Evolutionary conservation across 805 yeast species (phyloP).

Genomic region (Debaryomyces maramus): DNA sequence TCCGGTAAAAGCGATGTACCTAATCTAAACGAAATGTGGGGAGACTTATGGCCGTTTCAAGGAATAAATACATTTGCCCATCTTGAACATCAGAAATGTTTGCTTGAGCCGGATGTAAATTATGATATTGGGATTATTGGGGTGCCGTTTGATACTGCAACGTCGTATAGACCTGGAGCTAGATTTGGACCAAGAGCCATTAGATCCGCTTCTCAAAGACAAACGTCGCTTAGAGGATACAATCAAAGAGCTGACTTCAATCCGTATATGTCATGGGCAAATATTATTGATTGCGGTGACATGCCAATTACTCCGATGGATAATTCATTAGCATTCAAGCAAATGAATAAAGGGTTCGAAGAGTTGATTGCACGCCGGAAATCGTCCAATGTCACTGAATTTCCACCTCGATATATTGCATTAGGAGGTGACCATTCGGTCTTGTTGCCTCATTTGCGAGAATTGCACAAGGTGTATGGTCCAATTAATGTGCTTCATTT

Average conservation of each 20-base stretch:
- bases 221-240: slow-evolving; percentile 66
- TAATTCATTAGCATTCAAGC: slow-evolving; percentile 50
- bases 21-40: slow-evolving; percentile 65
- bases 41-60: slow-evolving; percentile 68
- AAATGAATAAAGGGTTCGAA: slow-evolving; percentile 54
- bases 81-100: slow-evolving; percentile 58
- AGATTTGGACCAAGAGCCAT: slow-evolving; percentile 80
- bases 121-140: slow-evolving; percentile 78
- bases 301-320: slow-evolving; percentile 63
- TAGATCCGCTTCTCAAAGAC: slow-evolving; percentile 69
- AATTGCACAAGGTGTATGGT: slow-evolving; percentile 60
- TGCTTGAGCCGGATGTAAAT: slow-evolving; percentile 42
- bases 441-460: slow-evolving; percentile 69
- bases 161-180: slow-evolving; percentile 77
- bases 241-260: slow-evolving; percentile 61
- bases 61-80: slow-evolving; percentile 78
- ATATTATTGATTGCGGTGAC: slow-evolving; percentile 55
- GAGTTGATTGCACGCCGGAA: slow-evolving; percentile 51
- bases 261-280: slow-evolving; percentile 52
- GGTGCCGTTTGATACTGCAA: slow-evolving; percentile 83
- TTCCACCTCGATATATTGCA: slow-evolving; percentile 64
- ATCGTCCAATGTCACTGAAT: slow-evolving; percentile 16
- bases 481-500: slow-evolving; percentile 74
- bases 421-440: slow-evolving; percentile 86
- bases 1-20: slow-evolving; percentile 17